A percentile compares a stretch with the other conserved stretches of the same genome.
These are phyloP conservation scores for Solanum sitiens DNA, from an alignment of 257 asterid species.

Conservation along the genomic window DNA sequence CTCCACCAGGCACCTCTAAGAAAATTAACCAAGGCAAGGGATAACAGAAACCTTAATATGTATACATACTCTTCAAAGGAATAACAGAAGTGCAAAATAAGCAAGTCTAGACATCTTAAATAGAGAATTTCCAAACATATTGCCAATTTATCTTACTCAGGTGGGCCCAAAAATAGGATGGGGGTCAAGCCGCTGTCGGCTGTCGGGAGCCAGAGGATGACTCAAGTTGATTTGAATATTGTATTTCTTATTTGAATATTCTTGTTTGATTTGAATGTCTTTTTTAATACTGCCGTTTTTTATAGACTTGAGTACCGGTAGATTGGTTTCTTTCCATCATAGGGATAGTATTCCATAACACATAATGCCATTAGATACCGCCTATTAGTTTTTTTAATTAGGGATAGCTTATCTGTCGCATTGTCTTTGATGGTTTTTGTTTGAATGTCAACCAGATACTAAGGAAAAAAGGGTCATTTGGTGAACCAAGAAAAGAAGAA, in stretches of 20 bases:
- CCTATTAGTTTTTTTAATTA: background rate
- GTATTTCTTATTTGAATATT: background rate
- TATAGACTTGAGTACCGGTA: background rate
- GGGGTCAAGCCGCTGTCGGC: background rate
- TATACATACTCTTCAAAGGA: conserved; percentile 4
- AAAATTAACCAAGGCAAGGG: conserved; percentile 11
- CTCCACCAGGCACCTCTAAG: conserved; percentile 87
- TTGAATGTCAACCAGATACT: background rate
- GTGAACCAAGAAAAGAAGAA: background rate
- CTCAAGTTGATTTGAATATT: background rate
- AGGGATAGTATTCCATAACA: background rate
- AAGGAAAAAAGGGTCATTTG: background rate
- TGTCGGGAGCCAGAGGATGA: background rate
- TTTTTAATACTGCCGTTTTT: background rate
- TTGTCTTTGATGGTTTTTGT: background rate
- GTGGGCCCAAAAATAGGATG: background rate
- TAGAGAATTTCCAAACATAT: background rate
- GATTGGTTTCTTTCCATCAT: background rate
- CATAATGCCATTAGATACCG: background rate
- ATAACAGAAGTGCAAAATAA: background rate
- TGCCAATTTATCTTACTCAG: background rate
- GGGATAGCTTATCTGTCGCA: background rate
- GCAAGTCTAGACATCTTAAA: background rate
- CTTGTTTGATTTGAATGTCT: background rate
- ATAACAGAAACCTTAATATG: conserved; percentile 1